Base-by-base conservation (phyloP, 1,139 yeast genomes). In the Schizosaccharomyces versatilis region DNA sequence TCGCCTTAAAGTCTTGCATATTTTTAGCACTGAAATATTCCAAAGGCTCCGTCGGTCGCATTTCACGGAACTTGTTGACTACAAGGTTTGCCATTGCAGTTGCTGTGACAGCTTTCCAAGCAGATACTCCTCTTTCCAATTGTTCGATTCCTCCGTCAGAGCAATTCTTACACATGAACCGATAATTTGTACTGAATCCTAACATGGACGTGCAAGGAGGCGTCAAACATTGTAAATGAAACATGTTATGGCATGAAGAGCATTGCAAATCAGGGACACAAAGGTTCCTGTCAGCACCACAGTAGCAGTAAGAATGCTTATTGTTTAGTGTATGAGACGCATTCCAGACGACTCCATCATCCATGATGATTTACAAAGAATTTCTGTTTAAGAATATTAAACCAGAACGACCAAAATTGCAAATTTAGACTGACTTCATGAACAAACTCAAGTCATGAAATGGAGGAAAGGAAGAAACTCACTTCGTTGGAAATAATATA, bases 21-120 rank as follows among this genome's bases (percentile, higher is more conserved):
- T 53, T 48, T 32, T 42, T 51, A 10, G 57, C 57, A 55, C 48
- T 54, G 40, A 48, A 55, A 32, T 52, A 24, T 7, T 54, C 51
- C 41, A 55, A 53, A 14, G 48, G 53, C 54, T 55, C 51, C 10
- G 14, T 14, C n/a, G 52, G 58, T 38, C 54, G 51, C 17, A 38
- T 41, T 9, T 52, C 41, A 12, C 53, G 42, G n/a, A 54, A 55
- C 15, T 51, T 49, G 51, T 52, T 55, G 24, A 56, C 48, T 6
- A 56, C 52, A 15, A 56, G 51, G 32, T 57, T 57, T 24, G 57
- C 59, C 53, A 57, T 39, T 9, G 55, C 52, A 7, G 53, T 54
- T n/a, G 57, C 59, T 42, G 56, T 53, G 15, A 57, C 47, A 36
- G 55, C 49, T 24, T 47, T 53, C 59, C 59, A 57, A 17, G 57